Evolutionary conservation across 2,329 filamentous ascomycete species (phyloP).

Genomic region (Bisporella sp.): DNA sequence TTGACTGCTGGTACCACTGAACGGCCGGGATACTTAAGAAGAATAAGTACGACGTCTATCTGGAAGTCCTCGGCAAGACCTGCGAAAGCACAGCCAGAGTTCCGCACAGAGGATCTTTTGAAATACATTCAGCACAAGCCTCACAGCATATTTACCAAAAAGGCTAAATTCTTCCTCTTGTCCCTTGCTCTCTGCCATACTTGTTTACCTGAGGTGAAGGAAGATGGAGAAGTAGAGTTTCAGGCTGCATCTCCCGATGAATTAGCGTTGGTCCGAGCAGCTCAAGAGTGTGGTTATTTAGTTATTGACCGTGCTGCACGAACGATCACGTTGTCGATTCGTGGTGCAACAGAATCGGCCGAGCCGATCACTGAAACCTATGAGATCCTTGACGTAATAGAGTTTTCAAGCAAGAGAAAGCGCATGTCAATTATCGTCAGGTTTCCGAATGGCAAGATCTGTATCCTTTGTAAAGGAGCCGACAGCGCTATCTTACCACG

Average conservation of each 20-base stretch:
- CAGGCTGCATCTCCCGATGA: constrained; percentile 91
- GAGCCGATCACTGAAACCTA: constrained; percentile 49
- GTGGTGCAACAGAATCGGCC: constrained; percentile 12
- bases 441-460: constrained; percentile 77
- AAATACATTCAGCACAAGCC: constrained; percentile 71
- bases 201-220: constrained; percentile 70
- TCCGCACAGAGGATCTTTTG: constrained; percentile 67
- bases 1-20: not conserved
- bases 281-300: constrained; percentile 76
- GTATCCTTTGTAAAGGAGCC: constrained; percentile 83
- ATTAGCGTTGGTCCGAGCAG: constrained; percentile 75
- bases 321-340: constrained; percentile 48
- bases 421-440: constrained; percentile 85
- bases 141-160: constrained; percentile 68
- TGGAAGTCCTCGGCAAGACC: constrained; percentile 26
- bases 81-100: constrained; percentile 42
- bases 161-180: constrained; percentile 75
- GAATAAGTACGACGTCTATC: constrained; percentile 19
- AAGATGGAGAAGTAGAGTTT: constrained; percentile 66
- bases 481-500: constrained; percentile 77
- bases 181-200: constrained; percentile 86
- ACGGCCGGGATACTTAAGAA: constrained; percentile 4
- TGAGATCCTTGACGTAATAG: constrained; percentile 78
- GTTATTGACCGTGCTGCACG: constrained; percentile 68
- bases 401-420: constrained; percentile 85